Evolutionary conservation across 805 yeast genomes (phyloP).

Genomic region (Saccharomyces eubayanus): DNA sequence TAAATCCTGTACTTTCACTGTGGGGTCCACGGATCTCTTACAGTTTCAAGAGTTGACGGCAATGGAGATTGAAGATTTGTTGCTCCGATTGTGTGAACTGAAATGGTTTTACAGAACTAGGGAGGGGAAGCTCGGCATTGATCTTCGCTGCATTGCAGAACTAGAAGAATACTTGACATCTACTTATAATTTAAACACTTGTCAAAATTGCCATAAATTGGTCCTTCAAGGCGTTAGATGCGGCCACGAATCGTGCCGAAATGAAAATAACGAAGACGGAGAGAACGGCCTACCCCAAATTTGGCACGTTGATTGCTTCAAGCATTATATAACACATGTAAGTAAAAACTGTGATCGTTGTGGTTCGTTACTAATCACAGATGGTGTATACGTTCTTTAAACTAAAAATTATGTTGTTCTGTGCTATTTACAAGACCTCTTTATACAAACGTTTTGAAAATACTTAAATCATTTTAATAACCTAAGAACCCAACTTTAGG

Average conservation of each 20-base stretch:
- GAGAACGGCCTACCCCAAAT: conserved; percentile 1
- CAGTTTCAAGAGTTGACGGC: conserved; percentile 14
- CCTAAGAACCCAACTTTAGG: background rate
- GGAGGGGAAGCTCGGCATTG: conserved; percentile 22
- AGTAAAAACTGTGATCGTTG: conserved; percentile 17
- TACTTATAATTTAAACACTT: conserved; percentile 12
- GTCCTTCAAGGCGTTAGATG: conserved; percentile 24
- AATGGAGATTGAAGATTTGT: conserved; percentile 14
- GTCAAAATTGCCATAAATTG: conserved; percentile 17
- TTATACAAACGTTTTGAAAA: background rate
- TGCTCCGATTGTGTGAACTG: conserved; percentile 14
- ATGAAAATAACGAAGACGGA: background rate
- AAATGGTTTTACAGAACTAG: conserved; percentile 25
- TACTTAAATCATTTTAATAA: conserved; percentile 1
- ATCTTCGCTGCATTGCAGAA: conserved; percentile 20
- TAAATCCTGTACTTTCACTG: conserved; percentile 11
- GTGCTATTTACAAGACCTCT: background rate
- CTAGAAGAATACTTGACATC: conserved; percentile 18
- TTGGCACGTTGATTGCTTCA: conserved; percentile 29
- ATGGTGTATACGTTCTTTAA: conserved; percentile 14
- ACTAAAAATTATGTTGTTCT: background rate
- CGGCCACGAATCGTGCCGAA: conserved; percentile 6
- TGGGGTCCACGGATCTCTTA: conserved; percentile 17
- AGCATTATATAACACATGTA: conserved; percentile 24
- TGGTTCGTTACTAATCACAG: conserved; percentile 9